Evolutionary conservation across 2,329 filamentous ascomycete genomes (phyloP).

Genomic region (Epichloe scottii): DNA sequence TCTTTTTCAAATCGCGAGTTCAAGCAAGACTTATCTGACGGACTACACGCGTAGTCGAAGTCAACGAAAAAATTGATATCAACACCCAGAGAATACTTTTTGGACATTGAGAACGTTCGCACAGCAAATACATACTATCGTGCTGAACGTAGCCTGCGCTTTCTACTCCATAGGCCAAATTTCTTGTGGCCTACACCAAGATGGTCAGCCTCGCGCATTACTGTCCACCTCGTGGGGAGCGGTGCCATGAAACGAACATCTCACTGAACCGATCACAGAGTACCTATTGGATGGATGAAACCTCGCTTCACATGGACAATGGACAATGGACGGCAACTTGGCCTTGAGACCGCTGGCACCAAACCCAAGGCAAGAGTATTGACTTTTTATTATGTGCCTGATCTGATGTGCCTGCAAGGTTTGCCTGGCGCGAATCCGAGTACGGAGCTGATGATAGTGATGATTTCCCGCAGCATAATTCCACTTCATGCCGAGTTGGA

Average conservation of each 20-base stretch:
- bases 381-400: not conserved
- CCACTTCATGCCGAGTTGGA: not conserved
- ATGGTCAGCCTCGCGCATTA: not conserved
- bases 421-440: not conserved
- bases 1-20: too few species aligned
- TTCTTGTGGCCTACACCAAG: not conserved
- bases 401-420: not conserved
- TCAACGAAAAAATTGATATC: too few species aligned
- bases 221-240: too few species aligned
- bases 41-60: too few species aligned
- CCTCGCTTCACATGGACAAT: not conserved
- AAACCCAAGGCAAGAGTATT: not conserved
- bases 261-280: not conserved
- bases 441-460: not conserved
- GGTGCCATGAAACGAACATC: not conserved
- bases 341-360: not conserved
- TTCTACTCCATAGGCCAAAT: not conserved
- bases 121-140: too few species aligned
- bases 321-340: not conserved
- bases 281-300: not conserved
- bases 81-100: too few species aligned
- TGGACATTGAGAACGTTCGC: too few species aligned
- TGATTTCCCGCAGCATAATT: not conserved
- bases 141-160: not conserved
- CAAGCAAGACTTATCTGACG: too few species aligned